Conservation (phyloP, 495 filamentous ascomycete species). For the Xylaria nigripes region DNA sequence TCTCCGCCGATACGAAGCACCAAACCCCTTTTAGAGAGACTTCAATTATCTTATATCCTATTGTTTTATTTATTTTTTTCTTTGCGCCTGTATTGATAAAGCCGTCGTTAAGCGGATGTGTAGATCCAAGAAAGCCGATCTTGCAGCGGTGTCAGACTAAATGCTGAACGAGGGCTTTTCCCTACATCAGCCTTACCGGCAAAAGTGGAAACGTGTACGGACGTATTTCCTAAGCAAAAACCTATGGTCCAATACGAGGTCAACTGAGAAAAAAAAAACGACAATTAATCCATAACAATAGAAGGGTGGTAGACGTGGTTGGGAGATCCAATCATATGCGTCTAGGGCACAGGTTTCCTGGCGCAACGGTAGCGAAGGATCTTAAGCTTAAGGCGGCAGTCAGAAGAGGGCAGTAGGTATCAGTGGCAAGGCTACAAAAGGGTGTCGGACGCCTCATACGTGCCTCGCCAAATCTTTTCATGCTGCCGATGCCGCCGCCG, state of each 20-base stretch:
- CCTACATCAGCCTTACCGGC: too few relatives aligned
- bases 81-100: too few relatives aligned
- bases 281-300: not conserved
- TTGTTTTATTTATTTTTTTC: too few relatives aligned
- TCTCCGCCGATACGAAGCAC: not conserved
- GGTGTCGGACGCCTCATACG: not conserved
- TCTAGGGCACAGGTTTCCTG: not conserved
- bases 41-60: not conserved
- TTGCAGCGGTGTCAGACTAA: too few relatives aligned
- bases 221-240: too few relatives aligned
- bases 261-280: not conserved
- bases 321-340: not conserved
- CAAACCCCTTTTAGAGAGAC: not conserved
- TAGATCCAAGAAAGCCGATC: too few relatives aligned
- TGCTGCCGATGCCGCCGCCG: conserved; percentile 3
- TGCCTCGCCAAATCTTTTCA: not conserved
- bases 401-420: conserved; percentile 1
- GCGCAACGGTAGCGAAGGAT: not conserved
- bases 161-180: too few relatives aligned
- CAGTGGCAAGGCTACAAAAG: conserved; percentile 2
- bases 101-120: too few relatives aligned
- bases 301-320: not conserved
- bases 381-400: not conserved
- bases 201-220: not conserved
- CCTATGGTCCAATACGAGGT: not conserved